Base-by-base conservation (phyloP, 805 yeast species). In the Scheffersomyces amazonensis region DNA sequence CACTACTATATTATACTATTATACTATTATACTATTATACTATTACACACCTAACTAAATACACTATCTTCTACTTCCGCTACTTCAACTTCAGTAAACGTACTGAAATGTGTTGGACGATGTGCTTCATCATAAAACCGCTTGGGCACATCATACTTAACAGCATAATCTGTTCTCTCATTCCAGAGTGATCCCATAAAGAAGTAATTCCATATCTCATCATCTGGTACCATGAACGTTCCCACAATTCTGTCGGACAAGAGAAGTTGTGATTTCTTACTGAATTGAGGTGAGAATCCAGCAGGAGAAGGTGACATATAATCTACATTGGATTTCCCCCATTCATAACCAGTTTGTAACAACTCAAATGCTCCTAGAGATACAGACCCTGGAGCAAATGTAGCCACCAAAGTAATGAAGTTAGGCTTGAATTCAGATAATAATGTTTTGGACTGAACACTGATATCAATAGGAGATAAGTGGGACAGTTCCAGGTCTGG, bases 151-250 rank as follows among this genome's bases (percentile, higher is more conserved):
- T 87, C 96, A 32, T 85, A 53, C 54, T 85, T 87, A 58, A 89
- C 56, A 11, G 69, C 79, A 50, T 75, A 87, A 5, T 66, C 69
- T 32, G 76, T 58, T n/a, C 75, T 73, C 4, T 79, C 66, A 49
- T 76, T 80, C 84, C 93, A 93, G 7, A 85, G 77, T 1, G 93
- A 82, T 2, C 96, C 93, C 64, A 87, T 75, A 52, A 93, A 91
- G 2, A 95, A 74, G 56, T 83, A 88, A 58, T 93, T 93, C 99
- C 99, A 93, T 21, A 88, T 56, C 40, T 79, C 81, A 22, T 83
- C 82, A 16, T 78, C 81, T 1, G 99, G 99, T 1, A 88, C 95
- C 60, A 87, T 57, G 60, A 87, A 90, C 46, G 80, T 82, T 5
- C 99, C 99, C 56, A 76, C 72, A 34, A 87, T 73, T 41, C 81